Percentiles rank a stretch among this genome's conserved stretches.
These are phyloP conservation scores for Madurella fahalii DNA, from an alignment of 2,329 filamentous ascomycete species.

Conservation along the genomic window DNA sequence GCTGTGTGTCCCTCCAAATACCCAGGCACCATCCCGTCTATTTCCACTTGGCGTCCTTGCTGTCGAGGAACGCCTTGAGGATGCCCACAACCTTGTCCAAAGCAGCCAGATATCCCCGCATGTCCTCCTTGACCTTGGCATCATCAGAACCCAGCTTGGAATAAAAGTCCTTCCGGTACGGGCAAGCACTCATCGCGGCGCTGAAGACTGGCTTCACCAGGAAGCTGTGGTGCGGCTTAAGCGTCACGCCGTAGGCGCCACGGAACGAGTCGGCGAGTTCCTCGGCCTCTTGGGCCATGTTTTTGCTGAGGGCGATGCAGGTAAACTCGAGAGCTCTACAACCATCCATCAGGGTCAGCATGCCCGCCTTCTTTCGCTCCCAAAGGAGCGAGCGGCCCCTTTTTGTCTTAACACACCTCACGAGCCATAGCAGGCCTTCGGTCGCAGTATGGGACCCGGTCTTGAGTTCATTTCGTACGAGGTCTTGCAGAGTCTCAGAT, in stretches of 20 bases:
- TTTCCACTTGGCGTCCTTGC: constrained; percentile 57
- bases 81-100: constrained; percentile 77
- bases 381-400: constrained; percentile 4
- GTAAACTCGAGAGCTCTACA: constrained; percentile 90
- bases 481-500: constrained; percentile 79
- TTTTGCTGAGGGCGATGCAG: constrained; percentile 73
- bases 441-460: constrained; percentile 82
- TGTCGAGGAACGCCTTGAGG: constrained; percentile 56
- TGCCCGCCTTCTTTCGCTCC: background rate
- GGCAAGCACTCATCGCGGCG: constrained; percentile 87
- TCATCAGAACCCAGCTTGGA: constrained; percentile 71
- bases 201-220: constrained; percentile 88
- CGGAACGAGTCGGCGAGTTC: constrained; percentile 88
- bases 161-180: constrained; percentile 93
- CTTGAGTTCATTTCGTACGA: constrained; percentile 83
- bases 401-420: constrained; percentile 57
- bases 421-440: constrained; percentile 87
- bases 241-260: constrained; percentile 74
- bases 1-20: background rate
- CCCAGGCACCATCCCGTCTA: background rate
- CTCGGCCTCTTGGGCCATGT: constrained; percentile 61
- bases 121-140: constrained; percentile 57
- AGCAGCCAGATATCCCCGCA: constrained; percentile 69
- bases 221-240: constrained; percentile 89
- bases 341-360: constrained; percentile 5